Conservation (phyloP, 176 grass and related monocot genomes). For the Microstegium vimineum region DNA sequence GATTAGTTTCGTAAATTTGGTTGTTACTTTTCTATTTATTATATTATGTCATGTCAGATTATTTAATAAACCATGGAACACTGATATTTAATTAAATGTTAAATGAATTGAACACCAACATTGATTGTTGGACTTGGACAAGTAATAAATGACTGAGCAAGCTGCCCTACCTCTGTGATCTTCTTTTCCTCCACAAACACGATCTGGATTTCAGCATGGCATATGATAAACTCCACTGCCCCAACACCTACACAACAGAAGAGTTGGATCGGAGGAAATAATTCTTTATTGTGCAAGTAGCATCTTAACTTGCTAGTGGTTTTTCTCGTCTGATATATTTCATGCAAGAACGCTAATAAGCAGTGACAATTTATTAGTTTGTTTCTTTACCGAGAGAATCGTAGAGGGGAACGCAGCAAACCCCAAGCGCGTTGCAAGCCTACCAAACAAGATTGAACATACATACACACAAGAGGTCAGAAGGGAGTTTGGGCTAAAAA, state of each 20-base stretch:
- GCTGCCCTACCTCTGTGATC: conserved; percentile 45
- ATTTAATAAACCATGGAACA: too few species aligned
- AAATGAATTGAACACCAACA: not conserved
- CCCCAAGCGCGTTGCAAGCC: conserved; percentile 89
- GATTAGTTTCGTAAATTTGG: too few species aligned
- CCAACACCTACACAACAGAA: conserved; percentile 36
- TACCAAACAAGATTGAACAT: not conserved
- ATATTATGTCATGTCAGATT: too few species aligned
- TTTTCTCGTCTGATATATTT: not conserved
- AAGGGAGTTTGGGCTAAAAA: not conserved
- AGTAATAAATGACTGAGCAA: not conserved
- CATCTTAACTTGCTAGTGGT: not conserved
- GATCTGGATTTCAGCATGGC: conserved; percentile 79
- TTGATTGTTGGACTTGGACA: not conserved
- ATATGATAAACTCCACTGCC: conserved; percentile 83
- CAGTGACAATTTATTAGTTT: not conserved
- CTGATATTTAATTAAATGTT: too few species aligned
- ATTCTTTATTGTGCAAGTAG: not conserved
- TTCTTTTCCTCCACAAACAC: conserved; percentile 83
- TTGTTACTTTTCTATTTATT: too few species aligned
- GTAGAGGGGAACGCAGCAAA: conserved; percentile 84
- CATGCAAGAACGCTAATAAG: not conserved
- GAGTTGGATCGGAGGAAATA: not conserved
- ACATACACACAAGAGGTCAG: not conserved
- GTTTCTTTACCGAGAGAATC: conserved; percentile 65